Evolutionary conservation across 75 land plant species (phyloP).

Genomic region (Selaginella tamariscina): DNA sequence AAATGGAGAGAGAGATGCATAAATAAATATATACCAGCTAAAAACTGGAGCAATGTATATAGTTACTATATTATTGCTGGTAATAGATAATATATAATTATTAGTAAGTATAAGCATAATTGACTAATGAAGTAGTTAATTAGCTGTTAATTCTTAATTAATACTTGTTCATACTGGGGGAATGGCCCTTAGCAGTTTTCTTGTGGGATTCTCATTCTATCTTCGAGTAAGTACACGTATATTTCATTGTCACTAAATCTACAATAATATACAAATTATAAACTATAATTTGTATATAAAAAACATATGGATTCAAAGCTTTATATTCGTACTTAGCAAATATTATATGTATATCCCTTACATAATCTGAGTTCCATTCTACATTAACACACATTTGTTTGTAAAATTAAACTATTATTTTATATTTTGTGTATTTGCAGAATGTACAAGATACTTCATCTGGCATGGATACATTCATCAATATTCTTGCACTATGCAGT

Average conservation of each 20-base stretch:
- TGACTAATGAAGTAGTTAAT: too few species aligned
- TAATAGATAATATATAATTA: not conserved
- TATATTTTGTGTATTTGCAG: not conserved
- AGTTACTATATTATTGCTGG: not conserved
- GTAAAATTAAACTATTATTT: not conserved
- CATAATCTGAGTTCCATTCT: too few species aligned
- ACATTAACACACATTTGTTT: not conserved
- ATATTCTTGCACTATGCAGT: slow-evolving; percentile 41
- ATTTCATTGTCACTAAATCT: too few species aligned
- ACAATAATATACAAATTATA: too few species aligned
- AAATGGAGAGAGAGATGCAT: too few species aligned
- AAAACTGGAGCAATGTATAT: not conserved
- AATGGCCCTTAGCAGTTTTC: not conserved
- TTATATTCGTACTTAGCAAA: too few species aligned
- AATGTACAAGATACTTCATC: not conserved
- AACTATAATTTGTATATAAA: too few species aligned
- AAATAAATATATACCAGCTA: too few species aligned
- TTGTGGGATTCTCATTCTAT: not conserved
- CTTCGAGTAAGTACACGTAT: slow-evolving; percentile 26
- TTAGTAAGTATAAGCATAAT: not conserved
- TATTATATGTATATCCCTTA: not conserved
- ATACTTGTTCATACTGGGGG: slow-evolving; percentile 22
- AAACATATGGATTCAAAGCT: too few species aligned
- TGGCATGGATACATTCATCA: slow-evolving; percentile 25
- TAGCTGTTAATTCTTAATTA: not conserved